Conservation (phyloP, 2,329 filamentous ascomycete species). For the Rhynchosporium graminicola region DNA sequence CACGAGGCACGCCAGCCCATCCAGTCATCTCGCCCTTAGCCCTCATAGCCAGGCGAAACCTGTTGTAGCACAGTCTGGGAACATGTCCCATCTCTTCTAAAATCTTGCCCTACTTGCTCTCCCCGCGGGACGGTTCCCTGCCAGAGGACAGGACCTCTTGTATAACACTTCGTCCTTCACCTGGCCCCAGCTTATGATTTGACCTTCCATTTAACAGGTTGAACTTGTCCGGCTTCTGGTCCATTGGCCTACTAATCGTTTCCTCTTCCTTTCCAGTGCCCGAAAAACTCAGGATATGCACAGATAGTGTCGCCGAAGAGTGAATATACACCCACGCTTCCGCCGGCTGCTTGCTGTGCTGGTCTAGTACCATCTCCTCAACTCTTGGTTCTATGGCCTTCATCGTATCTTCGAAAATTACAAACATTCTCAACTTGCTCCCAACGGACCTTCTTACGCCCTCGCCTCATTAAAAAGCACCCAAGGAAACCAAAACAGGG, state of each 20-base stretch:
- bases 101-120: not conserved
- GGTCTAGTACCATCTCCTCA: constrained; percentile 2
- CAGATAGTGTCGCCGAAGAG: constrained; percentile 21
- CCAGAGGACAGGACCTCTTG: not conserved
- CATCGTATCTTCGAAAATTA: not conserved
- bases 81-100: constrained; percentile 10
- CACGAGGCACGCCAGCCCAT: constrained; percentile 5
- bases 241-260: not conserved
- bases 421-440: not conserved
- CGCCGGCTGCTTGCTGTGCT: constrained; percentile 16
- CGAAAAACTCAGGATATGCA: constrained; percentile 5
- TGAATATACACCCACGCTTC: constrained; percentile 21
- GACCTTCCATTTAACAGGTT: constrained; percentile 1
- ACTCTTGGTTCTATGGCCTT: constrained; percentile 2
- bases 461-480: constrained; percentile 5
- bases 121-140: not conserved
- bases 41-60: not conserved
- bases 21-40: not conserved
- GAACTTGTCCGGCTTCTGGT: not conserved
- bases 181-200: not conserved
- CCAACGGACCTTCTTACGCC: constrained; percentile 1
- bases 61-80: not conserved
- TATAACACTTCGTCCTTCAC: not conserved
- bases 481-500: not conserved
- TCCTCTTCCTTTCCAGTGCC: not conserved